Evolutionary conservation across 257 asterid genomes (phyloP).

Genomic region (Solanum sejunctum): DNA sequence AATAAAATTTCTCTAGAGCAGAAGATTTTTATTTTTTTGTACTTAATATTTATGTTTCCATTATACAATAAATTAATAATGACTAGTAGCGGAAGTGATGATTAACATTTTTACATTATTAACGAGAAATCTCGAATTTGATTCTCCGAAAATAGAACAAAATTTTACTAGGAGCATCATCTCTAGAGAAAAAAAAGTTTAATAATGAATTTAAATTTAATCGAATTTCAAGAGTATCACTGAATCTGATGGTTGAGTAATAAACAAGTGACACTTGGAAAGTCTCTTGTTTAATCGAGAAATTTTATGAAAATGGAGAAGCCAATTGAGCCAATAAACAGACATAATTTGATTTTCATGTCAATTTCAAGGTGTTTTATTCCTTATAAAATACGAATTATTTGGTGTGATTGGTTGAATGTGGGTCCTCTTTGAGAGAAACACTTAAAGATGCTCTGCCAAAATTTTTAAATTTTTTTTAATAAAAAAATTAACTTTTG

Average conservation of each 20-base stretch:
- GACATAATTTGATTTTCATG: background rate
- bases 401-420: background rate
- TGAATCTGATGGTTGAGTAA: background rate
- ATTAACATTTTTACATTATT: background rate
- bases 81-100: background rate
- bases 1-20: background rate
- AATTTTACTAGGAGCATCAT: fast-evolving
- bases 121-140: background rate
- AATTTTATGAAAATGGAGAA: background rate
- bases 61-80: background rate
- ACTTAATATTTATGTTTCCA: background rate
- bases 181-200: background rate
- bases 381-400: background rate
- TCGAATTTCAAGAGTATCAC: background rate
- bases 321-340: background rate
- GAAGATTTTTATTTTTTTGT: background rate
- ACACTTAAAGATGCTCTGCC: background rate
- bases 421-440: background rate
- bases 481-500: background rate
- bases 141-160: no score
- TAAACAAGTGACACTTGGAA: background rate
- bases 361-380: background rate
- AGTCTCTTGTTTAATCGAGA: background rate
- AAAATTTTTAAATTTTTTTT: background rate
- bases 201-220: background rate